Evolutionary conservation across 257 asterid genomes (phyloP).

Genomic region (Solanum appendiculatum): DNA sequence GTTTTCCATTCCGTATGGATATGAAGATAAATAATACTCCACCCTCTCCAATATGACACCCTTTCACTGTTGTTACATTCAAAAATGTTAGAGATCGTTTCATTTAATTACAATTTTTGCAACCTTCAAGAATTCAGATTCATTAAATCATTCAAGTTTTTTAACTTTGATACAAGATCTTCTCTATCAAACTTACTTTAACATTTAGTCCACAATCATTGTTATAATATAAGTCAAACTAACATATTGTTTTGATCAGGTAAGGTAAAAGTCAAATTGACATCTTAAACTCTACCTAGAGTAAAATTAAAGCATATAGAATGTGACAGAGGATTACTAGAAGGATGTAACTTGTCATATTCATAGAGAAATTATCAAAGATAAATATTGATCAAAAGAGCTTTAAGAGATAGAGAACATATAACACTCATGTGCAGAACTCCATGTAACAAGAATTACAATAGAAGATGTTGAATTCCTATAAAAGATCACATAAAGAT

Average conservation of each 20-base stretch:
- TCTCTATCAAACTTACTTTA: background rate
- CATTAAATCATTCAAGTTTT: background rate
- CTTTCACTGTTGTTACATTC: background rate
- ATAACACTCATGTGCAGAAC: background rate
- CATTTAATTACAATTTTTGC: background rate
- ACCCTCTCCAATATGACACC: background rate
- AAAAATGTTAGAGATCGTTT: background rate
- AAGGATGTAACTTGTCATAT: background rate
- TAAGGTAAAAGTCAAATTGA: background rate
- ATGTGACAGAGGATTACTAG: background rate
- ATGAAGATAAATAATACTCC: background rate
- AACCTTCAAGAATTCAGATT: background rate
- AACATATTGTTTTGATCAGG: background rate
- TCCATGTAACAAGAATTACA: background rate
- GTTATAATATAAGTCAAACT: background rate
- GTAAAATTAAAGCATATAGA: background rate
- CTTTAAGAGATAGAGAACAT: background rate
- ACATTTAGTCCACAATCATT: background rate
- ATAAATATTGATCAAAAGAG: background rate
- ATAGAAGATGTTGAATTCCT: background rate
- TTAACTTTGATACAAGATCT: background rate
- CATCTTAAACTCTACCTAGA: background rate
- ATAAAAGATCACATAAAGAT: background rate
- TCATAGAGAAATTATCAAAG: background rate
- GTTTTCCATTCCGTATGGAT: background rate